A percentile compares a stretch with the other conserved stretches of the same genome.
Evolutionary conservation across 2,329 filamentous ascomycete genomes (phyloP).

Genomic region (Aspergillus ustus): DNA sequence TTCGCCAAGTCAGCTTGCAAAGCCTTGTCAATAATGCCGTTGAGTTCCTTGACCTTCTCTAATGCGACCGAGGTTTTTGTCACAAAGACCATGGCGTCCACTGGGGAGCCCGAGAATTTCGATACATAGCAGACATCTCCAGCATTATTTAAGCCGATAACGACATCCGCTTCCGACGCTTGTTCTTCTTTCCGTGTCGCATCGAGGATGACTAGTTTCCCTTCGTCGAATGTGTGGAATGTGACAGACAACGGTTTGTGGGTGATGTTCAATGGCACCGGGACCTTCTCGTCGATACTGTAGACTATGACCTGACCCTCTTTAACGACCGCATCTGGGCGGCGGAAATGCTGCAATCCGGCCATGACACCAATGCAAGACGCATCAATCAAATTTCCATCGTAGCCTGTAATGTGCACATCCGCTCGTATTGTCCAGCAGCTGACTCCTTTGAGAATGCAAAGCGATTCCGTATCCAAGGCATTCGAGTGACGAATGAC

Average conservation of each 20-base stretch:
- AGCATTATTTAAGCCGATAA: constrained; percentile 84
- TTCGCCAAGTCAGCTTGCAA: constrained; percentile 76
- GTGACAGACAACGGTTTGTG: constrained; percentile 92
- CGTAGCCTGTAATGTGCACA: constrained; percentile 87
- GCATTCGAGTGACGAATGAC: constrained; percentile 90
- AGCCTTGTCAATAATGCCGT: constrained; percentile 71
- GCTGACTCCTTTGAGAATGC: constrained; percentile 86
- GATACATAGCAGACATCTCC: constrained; percentile 90
- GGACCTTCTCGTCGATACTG: constrained; percentile 81
- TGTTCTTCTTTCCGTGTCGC: constrained; percentile 56
- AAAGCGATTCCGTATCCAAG: constrained; percentile 93
- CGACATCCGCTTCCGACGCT: constrained; percentile 67
- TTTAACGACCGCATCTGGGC: constrained; percentile 85
- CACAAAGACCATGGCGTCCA: constrained; percentile 79
- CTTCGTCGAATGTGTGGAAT: constrained; percentile 74
- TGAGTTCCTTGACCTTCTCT: constrained; percentile 79
- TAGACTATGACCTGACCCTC: constrained; percentile 85
- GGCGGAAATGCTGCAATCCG: constrained; percentile 85
- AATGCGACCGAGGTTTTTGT: constrained; percentile 76
- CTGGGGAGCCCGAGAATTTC: constrained; percentile 82
- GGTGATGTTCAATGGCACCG: constrained; percentile 85
- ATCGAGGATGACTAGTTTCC: constrained; percentile 49
- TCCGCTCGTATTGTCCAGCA: constrained; percentile 92
- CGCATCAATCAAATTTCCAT: constrained; percentile 86
- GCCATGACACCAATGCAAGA: constrained; percentile 86